A percentile compares a stretch with the other conserved stretches of the same genome.
phyloP scores from a whole-genome alignment of 2,329 filamentous ascomycete species.

The Endoconidiophora laricicola region DNA sequence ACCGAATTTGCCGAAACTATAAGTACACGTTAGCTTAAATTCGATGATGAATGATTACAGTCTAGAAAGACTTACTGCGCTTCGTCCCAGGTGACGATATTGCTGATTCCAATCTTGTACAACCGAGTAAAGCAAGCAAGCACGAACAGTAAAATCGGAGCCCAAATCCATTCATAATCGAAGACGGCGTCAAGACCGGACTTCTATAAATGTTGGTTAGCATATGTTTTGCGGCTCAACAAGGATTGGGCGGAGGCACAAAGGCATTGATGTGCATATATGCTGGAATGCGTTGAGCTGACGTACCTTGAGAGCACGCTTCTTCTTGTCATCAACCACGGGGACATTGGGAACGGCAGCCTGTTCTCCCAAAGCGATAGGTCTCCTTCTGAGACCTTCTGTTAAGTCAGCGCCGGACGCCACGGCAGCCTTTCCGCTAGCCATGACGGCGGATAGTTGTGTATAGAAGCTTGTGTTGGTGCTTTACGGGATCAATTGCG shows the following conservation, averaged over 20 bases:
- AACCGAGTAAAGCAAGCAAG: constrained; percentile 50
- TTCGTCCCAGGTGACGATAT: constrained; percentile 52
- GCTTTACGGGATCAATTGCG: constrained; percentile 4
- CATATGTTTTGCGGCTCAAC: constrained; percentile 1
- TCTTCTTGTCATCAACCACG: constrained; percentile 40
- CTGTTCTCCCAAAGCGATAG: constrained; percentile 19
- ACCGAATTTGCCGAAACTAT: constrained; percentile 86
- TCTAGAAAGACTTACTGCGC: constrained; percentile 35
- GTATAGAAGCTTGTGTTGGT: not conserved
- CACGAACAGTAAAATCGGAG: constrained; percentile 42
- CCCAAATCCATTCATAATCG: constrained; percentile 46
- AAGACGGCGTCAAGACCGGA: constrained; percentile 45
- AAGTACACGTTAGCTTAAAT: not conserved
- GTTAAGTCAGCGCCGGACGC: constrained; percentile 43
- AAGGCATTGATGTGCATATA: not conserved
- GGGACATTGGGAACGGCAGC: constrained; percentile 16
- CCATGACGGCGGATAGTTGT: constrained; percentile 25
- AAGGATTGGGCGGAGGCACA: not conserved
- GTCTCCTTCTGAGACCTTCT: constrained; percentile 40
- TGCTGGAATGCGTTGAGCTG: not conserved
- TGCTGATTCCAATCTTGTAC: constrained; percentile 52
- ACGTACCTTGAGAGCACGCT: constrained; percentile 36
- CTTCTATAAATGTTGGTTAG: constrained; percentile 22
- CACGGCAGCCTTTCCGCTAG: constrained; percentile 35
- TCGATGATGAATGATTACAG: not conserved